Evolutionary conservation across 345 rosid species (phyloP), one percentile per base, ranked within the genome.

Genomic region (Salix exigua): DNA sequence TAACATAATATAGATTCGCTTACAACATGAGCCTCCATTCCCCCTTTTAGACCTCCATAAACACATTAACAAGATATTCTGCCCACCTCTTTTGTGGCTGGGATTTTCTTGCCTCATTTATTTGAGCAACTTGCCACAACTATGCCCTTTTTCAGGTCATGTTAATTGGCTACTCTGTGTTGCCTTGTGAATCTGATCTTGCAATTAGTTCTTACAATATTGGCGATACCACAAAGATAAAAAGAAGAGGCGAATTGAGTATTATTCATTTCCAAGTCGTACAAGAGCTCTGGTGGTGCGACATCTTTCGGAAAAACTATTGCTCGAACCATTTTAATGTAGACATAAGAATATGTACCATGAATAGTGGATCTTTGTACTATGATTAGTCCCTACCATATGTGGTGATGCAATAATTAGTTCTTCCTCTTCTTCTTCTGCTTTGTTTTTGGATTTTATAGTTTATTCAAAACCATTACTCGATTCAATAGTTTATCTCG

Each of bases 111-210:
- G 55, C 74, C 12, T 78, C 35, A 11, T 40, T 71, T 66, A 55
- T 44, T 68, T 65, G n/a, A 66, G 50, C 88, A 83, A 87, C 82
- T 87, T 87, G 88, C 16, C 72, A 30, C 51, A 68, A 78, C 62
- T 38, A 35, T 68, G 5, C 71, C 77, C 73, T 62, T 66, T 76
- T 74, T 7, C 14, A 79, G 73, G 7, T 42, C 42, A 42, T 77
- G 79, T 65, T 60, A 77, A 74, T 73, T 82, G 65, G 60, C 62
- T 68, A n/a, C 75, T 80, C 73, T 66, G 71, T 62, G 33, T 80
- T 12, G 1, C 2, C 28, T n/a, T 60, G 40, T 71, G 68, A 53
- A 72, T 72, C n/a, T 37, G 48, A 78, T 64, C 37, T 64, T 79
- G 60, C 65, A 65, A 40, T 71, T 71, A 66, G 55, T 71, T 80